Evolutionary conservation across 23 red algal species (phyloP).

Genomic region (Agarophyton chilense): DNA sequence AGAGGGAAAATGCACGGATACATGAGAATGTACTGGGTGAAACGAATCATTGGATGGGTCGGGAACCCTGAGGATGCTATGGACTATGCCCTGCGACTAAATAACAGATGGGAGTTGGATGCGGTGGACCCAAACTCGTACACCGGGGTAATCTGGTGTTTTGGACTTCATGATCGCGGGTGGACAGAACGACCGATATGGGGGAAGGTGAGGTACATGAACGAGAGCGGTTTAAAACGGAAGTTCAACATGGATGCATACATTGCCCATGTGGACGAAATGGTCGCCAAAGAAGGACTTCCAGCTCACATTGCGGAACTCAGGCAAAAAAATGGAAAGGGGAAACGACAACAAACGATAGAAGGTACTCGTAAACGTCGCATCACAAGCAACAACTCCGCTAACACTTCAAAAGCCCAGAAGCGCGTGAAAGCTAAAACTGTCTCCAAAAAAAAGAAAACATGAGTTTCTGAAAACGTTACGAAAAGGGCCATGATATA

Average conservation of each 20-base stretch:
- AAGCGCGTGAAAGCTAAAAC: neutral
- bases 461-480: too few species aligned
- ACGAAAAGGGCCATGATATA: too few species aligned
- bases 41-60: constrained; percentile 96
- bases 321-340: neutral
- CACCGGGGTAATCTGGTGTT: constrained; percentile 89
- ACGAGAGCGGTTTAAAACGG: constrained; percentile 73
- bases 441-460: neutral
- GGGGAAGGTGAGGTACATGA: constrained; percentile 98
- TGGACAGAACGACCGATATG: constrained; percentile 87
- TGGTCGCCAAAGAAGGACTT: constrained; percentile 45
- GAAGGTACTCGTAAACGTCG: constrained; percentile 23
- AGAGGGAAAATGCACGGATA: constrained; percentile 88
- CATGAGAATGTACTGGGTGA: constrained; percentile 99
- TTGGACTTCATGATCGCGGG: constrained; percentile 93
- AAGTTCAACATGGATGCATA: constrained; percentile 94
- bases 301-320: constrained; percentile 53
- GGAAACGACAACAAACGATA: constrained; percentile 19
- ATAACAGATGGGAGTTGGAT: constrained; percentile 96
- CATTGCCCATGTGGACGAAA: constrained; percentile 41
- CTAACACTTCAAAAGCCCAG: neutral
- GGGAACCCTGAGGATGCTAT: constrained; percentile 68
- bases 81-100: constrained; percentile 72
- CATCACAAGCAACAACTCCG: neutral
- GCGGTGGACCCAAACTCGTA: constrained; percentile 91